phyloP scores from a whole-genome alignment of 495 filamentous ascomycete genomes.

The Penicillium pancosmium region DNA sequence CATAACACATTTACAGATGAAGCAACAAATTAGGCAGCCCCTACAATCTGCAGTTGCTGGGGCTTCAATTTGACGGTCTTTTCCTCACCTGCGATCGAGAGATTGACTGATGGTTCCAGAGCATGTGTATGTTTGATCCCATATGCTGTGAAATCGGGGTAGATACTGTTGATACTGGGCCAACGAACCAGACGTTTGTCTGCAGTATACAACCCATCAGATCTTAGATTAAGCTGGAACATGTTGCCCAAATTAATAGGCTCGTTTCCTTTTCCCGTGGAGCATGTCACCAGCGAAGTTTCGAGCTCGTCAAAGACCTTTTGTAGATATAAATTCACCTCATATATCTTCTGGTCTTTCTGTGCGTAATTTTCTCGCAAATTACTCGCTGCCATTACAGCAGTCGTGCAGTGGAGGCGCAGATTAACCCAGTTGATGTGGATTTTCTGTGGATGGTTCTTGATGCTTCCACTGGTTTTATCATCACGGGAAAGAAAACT shows the following conservation, averaged over 20 bases:
- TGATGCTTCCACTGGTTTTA: slow-evolving; percentile 12
- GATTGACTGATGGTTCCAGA: slow-evolving; percentile 9
- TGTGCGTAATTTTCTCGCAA: slow-evolving; percentile 2
- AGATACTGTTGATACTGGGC: slow-evolving; percentile 3
- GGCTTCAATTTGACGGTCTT: slow-evolving; percentile 1
- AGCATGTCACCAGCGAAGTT: slow-evolving; percentile 8
- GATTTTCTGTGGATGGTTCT: slow-evolving; percentile 11
- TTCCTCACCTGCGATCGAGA: slow-evolving; percentile 19
- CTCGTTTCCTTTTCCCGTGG: slow-evolving; percentile 12
- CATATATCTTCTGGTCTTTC: background rate
- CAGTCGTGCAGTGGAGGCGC: slow-evolving; percentile 3
- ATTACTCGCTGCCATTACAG: slow-evolving; percentile 5
- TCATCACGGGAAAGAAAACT: background rate
- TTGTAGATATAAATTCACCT: slow-evolving; percentile 9
- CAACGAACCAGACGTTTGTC: background rate
- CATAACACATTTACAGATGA: too few species aligned
- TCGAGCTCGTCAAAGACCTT: slow-evolving; percentile 12
- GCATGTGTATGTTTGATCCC: slow-evolving; percentile 16
- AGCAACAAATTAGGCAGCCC: background rate
- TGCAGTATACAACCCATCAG: slow-evolving; percentile 9
- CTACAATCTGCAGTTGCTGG: background rate
- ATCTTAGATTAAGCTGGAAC: slow-evolving; percentile 16
- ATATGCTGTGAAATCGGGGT: slow-evolving; percentile 25
- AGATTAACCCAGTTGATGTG: slow-evolving; percentile 18
- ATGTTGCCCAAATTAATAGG: slow-evolving; percentile 19